Evolutionary conservation across 768 basidiomycete genomes (phyloP), one percentile per base, ranked within the genome.

Genomic region (Tulasnella calospora): DNA sequence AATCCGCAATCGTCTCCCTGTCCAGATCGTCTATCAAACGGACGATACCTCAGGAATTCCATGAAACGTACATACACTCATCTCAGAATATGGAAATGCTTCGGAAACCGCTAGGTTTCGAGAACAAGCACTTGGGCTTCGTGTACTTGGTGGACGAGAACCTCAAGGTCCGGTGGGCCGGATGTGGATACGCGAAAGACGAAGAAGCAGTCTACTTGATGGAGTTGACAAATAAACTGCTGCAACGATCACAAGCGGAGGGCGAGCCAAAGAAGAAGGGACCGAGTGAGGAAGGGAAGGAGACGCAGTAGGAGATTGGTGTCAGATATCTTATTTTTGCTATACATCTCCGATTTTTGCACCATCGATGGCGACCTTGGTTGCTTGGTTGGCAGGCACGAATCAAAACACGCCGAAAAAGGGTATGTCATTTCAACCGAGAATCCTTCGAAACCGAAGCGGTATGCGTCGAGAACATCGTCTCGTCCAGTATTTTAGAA

Each of bases 41-140:
- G 33, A 85, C 87, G 3, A 87, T 95, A 0, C 94, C 95, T 0
- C 81, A 85, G 77, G 85, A 89, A 57, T 84, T 91, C 46, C 93
- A 94, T 57, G 79, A 89, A 8, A 92, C 88, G 12, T 96, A 95
- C 83, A 86, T 96, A 69, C 88, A 95, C 77, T 94, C 94, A 3
- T 89, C 87, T 76, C 93, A 96, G 82, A 94, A 92, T 82, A 89
- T 96, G 87, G 95, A 94, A 84, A 94, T 94, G 83, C 84, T 93
- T 21, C 91, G 94, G 41, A 92, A 94, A 51, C 90, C 93, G 6
- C 85, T 98, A 69, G 94, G 95, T 0, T 92, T 97, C 88, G 89
- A 90, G 40, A 99, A 98, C 85, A 92, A 91, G 83, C 91, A 93
- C 82, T 89, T 98, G 40, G 97, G 96, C 27, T 98, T 97, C 82